Evolutionary conservation across 768 basidiomycete genomes (phyloP).

Genomic region (Coprinopsis sp.): DNA sequence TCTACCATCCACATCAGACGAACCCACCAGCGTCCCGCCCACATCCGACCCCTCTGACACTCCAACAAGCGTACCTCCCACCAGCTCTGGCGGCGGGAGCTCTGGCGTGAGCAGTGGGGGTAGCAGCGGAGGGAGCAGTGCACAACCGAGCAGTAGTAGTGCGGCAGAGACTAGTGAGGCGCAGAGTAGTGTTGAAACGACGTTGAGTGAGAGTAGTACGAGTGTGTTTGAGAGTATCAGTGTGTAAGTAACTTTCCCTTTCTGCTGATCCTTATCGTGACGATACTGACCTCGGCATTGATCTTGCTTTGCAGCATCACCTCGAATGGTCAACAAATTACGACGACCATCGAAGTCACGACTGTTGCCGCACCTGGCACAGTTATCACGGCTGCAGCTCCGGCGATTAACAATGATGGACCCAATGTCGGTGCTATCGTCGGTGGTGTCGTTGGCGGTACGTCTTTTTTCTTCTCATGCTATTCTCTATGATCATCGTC

Average conservation of each 20-base stretch:
- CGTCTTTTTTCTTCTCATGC: too few relatives aligned
- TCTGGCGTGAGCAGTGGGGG: too few relatives aligned
- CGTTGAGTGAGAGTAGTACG: conserved; percentile 2
- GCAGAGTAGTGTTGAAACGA: neutral
- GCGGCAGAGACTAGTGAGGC: too few relatives aligned
- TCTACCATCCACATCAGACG: too few relatives aligned
- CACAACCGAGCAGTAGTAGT: too few relatives aligned
- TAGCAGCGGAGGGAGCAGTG: too few relatives aligned
- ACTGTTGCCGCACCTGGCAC: conserved; percentile 22
- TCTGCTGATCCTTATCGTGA: too few relatives aligned
- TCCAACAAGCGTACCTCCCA: too few relatives aligned
- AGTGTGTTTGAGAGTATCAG: conserved; percentile 7
- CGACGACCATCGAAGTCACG: conserved; percentile 22
- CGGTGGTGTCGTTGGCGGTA: conserved; percentile 48
- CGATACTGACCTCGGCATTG: too few relatives aligned
- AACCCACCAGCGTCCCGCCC: too few relatives aligned
- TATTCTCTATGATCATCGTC: neutral
- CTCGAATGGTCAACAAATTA: conserved; percentile 27
- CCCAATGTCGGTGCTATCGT: conserved; percentile 43
- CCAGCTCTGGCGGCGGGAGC: too few relatives aligned
- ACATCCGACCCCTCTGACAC: too few relatives aligned
- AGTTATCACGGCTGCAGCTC: conserved; percentile 12
- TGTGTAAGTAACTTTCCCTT: conserved; percentile 8
- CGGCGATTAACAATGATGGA: neutral
- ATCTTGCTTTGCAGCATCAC: conserved; percentile 9